phyloP scores from a whole-genome alignment of 1,284 basidiomycete genomes.

The Fomitopsis palustris region DNA sequence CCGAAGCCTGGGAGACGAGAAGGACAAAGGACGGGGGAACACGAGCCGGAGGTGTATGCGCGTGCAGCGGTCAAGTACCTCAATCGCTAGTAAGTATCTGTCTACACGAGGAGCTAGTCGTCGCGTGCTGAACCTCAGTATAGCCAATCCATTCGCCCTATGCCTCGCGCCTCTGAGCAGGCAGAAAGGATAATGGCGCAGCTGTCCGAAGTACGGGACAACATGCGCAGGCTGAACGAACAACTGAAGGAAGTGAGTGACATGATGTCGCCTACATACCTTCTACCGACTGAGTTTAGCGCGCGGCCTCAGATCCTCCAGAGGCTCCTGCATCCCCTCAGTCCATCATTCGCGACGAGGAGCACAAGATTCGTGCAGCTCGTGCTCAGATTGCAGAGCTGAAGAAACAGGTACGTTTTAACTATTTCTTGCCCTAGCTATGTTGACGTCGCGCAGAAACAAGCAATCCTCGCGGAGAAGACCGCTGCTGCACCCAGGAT shows the following conservation, averaged over 20 bases:
- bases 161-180: conserved; percentile 66
- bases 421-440: neutral
- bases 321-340: conserved; percentile 38
- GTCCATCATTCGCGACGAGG: conserved; percentile 50
- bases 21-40: conserved; percentile 37
- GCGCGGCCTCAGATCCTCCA: conserved; percentile 28
- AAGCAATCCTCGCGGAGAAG: conserved; percentile 32
- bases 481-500: conserved; percentile 2
- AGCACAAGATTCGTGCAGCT: conserved; percentile 50
- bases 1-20: conserved; percentile 40
- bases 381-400: conserved; percentile 50
- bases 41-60: conserved; percentile 71
- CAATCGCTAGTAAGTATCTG: conserved; percentile 59
- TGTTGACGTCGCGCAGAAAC: conserved; percentile 35
- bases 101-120: neutral
- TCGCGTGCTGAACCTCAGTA: neutral
- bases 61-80: conserved; percentile 71
- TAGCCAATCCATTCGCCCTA: conserved; percentile 62
- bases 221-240: conserved; percentile 46
- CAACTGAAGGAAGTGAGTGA: conserved; percentile 51
- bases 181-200: conserved; percentile 51
- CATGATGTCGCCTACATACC: neutral
- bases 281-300: conserved; percentile 29
- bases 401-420: conserved; percentile 41
- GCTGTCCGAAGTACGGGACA: conserved; percentile 46